These are phyloP conservation scores for Waltiozyma solani DNA, from an alignment of 1,139 yeast species.

Conservation along the genomic window DNA sequence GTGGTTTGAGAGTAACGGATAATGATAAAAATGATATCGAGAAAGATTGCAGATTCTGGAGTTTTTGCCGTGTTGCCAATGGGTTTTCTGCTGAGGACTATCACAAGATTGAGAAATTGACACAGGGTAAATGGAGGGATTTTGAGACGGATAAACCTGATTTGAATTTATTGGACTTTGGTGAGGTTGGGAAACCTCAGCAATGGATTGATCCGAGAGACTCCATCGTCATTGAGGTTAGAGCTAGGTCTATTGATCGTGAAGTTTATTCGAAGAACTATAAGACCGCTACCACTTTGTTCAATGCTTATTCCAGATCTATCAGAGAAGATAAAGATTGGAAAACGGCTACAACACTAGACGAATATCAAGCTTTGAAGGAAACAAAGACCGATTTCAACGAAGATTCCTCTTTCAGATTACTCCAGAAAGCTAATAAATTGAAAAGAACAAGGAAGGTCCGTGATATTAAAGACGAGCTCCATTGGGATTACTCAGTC, in stretches of 20 bases:
- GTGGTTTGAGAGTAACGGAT: slow-evolving; percentile 48
- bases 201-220: slow-evolving; percentile 75
- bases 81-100: slow-evolving; percentile 66
- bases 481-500: slow-evolving; percentile 10
- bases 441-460: slow-evolving; percentile 6
- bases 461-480: slow-evolving; percentile 14
- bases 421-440: slow-evolving; percentile 8
- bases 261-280: slow-evolving; percentile 34
- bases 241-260: slow-evolving; percentile 64
- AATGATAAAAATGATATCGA: slow-evolving; percentile 16
- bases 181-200: slow-evolving; percentile 45
- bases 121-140: slow-evolving; percentile 54
- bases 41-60: slow-evolving; percentile 28
- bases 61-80: slow-evolving; percentile 78
- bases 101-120: slow-evolving; percentile 43
- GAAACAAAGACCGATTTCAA: slow-evolving; percentile 8
- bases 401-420: slow-evolving; percentile 13
- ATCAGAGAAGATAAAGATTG: slow-evolving; percentile 63
- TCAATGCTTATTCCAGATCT: slow-evolving; percentile 64
- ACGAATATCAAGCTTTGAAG: slow-evolving; percentile 38
- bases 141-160: slow-evolving; percentile 31
- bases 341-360: slow-evolving; percentile 45
- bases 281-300: slow-evolving; percentile 59
- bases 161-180: slow-evolving; percentile 40
- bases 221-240: slow-evolving; percentile 75